Conservation (phyloP, 371 early-diverging fungal genomes). For the Actinomortierella ambigua region DNA sequence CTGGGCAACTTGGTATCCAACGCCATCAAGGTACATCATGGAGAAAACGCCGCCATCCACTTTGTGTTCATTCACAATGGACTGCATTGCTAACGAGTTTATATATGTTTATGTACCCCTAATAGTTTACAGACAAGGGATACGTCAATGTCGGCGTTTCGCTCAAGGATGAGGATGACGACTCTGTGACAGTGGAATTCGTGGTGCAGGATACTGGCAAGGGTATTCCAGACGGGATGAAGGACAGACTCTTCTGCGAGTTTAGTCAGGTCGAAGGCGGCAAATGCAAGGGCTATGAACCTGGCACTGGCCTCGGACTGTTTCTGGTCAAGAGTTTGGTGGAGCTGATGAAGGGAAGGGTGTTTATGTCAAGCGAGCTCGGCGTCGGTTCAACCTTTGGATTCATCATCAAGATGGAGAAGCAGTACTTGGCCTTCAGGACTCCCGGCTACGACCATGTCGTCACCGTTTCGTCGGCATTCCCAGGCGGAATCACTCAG, state of each 20-base stretch:
- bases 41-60: too few relatives aligned
- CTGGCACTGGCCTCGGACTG: conserved; percentile 56
- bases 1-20: conserved; percentile 48
- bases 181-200: conserved; percentile 45
- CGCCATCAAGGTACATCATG: conserved; percentile 48
- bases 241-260: conserved; percentile 57
- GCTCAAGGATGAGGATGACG: conserved; percentile 44
- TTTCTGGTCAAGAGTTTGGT: conserved; percentile 45
- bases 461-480: conserved; percentile 44
- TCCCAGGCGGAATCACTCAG: conserved; percentile 16
- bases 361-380: conserved; percentile 31
- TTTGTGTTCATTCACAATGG: too few relatives aligned
- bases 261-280: conserved; percentile 52
- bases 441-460: conserved; percentile 45
- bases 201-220: conserved; percentile 64
- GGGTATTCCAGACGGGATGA: conserved; percentile 60
- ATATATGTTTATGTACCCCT: neutral
- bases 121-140: conserved; percentile 38
- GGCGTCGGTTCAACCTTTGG: conserved; percentile 49
- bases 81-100: too few relatives aligned
- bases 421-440: conserved; percentile 39
- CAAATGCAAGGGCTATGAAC: conserved; percentile 47
- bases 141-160: conserved; percentile 43
- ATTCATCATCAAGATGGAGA: conserved; percentile 47
- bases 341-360: conserved; percentile 45